These are phyloP conservation scores for Adansonia rubrostipa DNA, from an alignment of 441 rosid species.

Conservation along the genomic window DNA sequence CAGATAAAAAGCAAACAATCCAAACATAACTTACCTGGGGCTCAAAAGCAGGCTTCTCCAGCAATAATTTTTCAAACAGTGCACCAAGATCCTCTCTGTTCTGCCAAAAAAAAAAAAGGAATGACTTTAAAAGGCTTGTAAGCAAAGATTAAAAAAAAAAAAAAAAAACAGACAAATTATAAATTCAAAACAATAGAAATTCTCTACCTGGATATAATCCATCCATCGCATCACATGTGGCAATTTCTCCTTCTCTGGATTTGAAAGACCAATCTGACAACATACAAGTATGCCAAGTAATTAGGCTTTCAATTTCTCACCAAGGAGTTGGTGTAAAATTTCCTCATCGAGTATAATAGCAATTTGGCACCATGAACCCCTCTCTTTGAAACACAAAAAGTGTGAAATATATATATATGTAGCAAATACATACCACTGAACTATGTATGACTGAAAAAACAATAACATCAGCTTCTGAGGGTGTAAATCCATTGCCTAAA, in stretches of 20 bases:
- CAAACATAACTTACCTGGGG: slow-evolving; percentile 50
- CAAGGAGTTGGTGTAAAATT: slow-evolving; percentile 5
- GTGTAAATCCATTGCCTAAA: slow-evolving; percentile 69
- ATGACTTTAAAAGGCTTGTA: slow-evolving; percentile 16
- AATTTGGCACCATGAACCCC: background rate
- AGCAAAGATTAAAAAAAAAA: slow-evolving; percentile 12
- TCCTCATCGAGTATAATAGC: background rate
- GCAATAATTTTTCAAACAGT: slow-evolving; percentile 51
- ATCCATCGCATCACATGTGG: slow-evolving; percentile 84
- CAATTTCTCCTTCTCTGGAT: slow-evolving; percentile 54
- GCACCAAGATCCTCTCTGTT: slow-evolving; percentile 51
- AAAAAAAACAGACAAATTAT: background rate
- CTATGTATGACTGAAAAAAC: slow-evolving; percentile 72
- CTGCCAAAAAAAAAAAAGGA: slow-evolving; percentile 47
- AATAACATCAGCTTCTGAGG: slow-evolving; percentile 75
- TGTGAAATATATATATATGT: background rate
- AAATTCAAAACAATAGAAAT: slow-evolving; percentile 8
- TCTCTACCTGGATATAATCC: slow-evolving; percentile 80
- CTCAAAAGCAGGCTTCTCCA: slow-evolving; percentile 63
- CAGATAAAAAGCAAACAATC: background rate
- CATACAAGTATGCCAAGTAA: slow-evolving; percentile 28
- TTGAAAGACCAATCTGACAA: slow-evolving; percentile 60
- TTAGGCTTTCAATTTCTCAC: slow-evolving; percentile 16
- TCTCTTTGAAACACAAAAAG: slow-evolving; percentile 3
- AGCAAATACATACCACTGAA: slow-evolving; percentile 56